Conservation (phyloP, 345 rosid genomes). For the Populus pruinosa region DNA sequence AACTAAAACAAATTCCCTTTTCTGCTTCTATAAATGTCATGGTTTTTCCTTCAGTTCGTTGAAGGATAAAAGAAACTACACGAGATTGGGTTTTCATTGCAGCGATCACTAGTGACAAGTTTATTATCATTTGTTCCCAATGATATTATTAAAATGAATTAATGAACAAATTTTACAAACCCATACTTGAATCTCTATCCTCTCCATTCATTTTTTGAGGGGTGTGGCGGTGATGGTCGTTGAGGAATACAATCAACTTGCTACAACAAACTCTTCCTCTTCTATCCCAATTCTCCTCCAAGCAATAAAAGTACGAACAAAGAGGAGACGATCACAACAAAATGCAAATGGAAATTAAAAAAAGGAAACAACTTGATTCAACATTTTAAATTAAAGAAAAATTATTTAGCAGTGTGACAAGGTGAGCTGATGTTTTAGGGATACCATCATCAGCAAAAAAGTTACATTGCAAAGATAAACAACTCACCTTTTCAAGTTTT, state of each 20-base stretch:
- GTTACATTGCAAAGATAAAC: not conserved
- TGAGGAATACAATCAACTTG: conserved; percentile 5
- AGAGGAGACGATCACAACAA: not conserved
- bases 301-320: not conserved
- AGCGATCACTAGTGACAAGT: not conserved
- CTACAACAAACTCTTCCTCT: no score
- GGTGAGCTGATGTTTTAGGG: not conserved
- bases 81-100: not conserved
- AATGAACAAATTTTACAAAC: not conserved
- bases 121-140: not conserved
- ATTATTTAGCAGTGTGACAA: not conserved
- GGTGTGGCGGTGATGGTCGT: not conserved
- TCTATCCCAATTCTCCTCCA: not conserved
- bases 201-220: not conserved
- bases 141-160: not conserved
- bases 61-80: not conserved
- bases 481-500: conserved; percentile 72
- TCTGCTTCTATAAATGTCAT: not conserved
- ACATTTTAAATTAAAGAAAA: not conserved
- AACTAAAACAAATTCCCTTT: not conserved
- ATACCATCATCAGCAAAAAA: not conserved
- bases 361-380: not conserved
- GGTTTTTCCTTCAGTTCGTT: not conserved
- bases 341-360: not conserved
- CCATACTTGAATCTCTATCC: not conserved